Conservation (phyloP, 163 green algal genomes). For the Chlorella variabilis region DNA sequence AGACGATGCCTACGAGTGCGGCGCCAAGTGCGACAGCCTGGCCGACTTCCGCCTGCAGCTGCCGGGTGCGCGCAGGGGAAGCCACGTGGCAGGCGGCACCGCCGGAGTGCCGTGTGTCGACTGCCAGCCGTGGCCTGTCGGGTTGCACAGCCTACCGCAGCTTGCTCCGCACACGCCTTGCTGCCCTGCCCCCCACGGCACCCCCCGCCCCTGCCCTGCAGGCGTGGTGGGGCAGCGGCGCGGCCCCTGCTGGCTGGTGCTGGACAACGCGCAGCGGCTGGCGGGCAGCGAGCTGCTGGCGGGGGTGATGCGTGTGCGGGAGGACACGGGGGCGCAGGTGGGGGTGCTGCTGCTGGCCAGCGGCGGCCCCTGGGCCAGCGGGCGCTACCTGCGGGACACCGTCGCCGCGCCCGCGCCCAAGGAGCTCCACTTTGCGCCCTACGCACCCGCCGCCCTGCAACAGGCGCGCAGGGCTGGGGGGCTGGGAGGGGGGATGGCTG, state of each 20-base stretch:
- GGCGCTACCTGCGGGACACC: constrained; percentile 39
- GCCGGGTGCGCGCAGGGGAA: constrained; percentile 13
- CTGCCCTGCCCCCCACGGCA: too few species aligned
- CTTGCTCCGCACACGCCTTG: neutral
- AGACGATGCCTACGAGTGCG: constrained; percentile 32
- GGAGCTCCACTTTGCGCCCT: constrained; percentile 45
- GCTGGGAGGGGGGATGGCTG: neutral
- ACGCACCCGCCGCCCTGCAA: constrained; percentile 37
- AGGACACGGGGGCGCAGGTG: constrained; percentile 47
- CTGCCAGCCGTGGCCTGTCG: too few species aligned
- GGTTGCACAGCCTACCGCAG: too few species aligned
- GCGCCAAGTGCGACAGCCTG: constrained; percentile 39
- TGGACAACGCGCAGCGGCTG: constrained; percentile 62
- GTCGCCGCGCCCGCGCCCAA: constrained; percentile 6
- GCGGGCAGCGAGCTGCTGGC: constrained; percentile 45
- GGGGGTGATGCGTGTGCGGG: constrained; percentile 42
- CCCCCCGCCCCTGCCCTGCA: neutral
- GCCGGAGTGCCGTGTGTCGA: too few species aligned
- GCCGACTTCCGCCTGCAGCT: constrained; percentile 50
- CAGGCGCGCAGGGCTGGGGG: constrained; percentile 15
- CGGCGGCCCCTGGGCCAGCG: constrained; percentile 42
- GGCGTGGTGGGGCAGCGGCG: neutral
- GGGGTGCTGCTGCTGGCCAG: constrained; percentile 53
- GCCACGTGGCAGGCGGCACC: neutral
- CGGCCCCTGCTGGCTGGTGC: constrained; percentile 44